Evolutionary conservation across 352 stramenopile genomes (phyloP).

Genomic region (Phytophthora ohioensis): DNA sequence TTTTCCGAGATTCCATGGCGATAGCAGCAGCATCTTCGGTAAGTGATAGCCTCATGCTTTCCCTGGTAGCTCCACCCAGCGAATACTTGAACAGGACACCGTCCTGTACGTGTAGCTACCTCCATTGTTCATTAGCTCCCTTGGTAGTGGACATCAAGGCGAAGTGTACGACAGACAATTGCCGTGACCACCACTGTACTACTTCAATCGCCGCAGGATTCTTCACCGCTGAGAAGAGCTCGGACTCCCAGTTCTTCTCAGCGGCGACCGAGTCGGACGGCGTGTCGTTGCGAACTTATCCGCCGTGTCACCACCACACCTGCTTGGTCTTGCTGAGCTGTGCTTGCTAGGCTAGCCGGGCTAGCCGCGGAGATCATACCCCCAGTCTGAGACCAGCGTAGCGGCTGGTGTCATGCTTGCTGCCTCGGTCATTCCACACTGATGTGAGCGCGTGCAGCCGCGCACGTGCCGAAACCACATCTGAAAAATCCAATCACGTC

Average conservation of each 20-base stretch:
- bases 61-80: not conserved
- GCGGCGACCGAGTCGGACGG: no score
- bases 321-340: no score
- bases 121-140: not conserved
- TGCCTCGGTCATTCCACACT: not conserved
- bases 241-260: no score
- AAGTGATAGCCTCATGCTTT: not conserved
- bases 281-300: no score
- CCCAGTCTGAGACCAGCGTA: not conserved
- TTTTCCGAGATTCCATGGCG: not conserved
- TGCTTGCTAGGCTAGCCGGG: no score
- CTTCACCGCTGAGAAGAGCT: not conserved
- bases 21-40: constrained; percentile 8
- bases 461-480: constrained; percentile 9
- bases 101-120: not conserved
- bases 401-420: not conserved
- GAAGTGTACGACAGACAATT: constrained; percentile 22
- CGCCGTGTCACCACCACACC: no score
- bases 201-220: constrained; percentile 1
- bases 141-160: constrained; percentile 19
- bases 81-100: not conserved
- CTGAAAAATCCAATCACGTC: constrained; percentile 26
- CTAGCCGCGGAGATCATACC: no score
- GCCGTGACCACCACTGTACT: not conserved
- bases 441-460: constrained; percentile 8